A percentile compares a stretch with the other conserved stretches of the same genome.
Conservation (phyloP, 352 stramenopile species). For the Pythium chondricola region DNA sequence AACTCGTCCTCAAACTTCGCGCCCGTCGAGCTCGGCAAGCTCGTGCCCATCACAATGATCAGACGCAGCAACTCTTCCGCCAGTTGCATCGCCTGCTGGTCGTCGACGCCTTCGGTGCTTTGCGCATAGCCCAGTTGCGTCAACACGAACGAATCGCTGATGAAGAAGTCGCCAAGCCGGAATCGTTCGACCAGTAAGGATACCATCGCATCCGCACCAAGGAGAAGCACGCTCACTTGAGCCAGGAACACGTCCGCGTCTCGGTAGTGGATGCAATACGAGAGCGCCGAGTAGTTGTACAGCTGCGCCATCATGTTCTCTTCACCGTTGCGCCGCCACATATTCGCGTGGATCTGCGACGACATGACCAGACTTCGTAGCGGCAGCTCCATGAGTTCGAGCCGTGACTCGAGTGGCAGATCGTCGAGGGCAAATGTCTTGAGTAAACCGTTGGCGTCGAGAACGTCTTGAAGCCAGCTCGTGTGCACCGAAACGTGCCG, state of each 20-base stretch:
- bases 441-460: conserved; percentile 43
- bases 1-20: conserved; percentile 65
- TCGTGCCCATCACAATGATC: conserved; percentile 72
- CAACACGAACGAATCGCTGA: conserved; percentile 2
- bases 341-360: conserved; percentile 82
- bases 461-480: conserved; percentile 36
- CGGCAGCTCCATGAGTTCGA: conserved; percentile 73
- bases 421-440: conserved; percentile 50
- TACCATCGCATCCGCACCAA: conserved; percentile 55
- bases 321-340: conserved; percentile 84
- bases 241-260: conserved; percentile 78
- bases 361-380: conserved; percentile 80
- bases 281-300: conserved; percentile 86
- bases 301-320: conserved; percentile 87
- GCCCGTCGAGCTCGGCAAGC: conserved; percentile 53
- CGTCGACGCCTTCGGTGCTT: conserved; percentile 58
- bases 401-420: conserved; percentile 32
- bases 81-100: conserved; percentile 67
- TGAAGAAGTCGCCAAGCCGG: conserved; percentile 66
- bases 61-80: conserved; percentile 80
- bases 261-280: conserved; percentile 84
- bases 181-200: conserved; percentile 75
- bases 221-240: conserved; percentile 61
- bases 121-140: conserved; percentile 37
- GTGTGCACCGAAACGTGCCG: conserved; percentile 62